These are phyloP conservation scores for Diaporthe humulicola DNA, from an alignment of 2,329 filamentous ascomycete genomes.

Conservation along the genomic window DNA sequence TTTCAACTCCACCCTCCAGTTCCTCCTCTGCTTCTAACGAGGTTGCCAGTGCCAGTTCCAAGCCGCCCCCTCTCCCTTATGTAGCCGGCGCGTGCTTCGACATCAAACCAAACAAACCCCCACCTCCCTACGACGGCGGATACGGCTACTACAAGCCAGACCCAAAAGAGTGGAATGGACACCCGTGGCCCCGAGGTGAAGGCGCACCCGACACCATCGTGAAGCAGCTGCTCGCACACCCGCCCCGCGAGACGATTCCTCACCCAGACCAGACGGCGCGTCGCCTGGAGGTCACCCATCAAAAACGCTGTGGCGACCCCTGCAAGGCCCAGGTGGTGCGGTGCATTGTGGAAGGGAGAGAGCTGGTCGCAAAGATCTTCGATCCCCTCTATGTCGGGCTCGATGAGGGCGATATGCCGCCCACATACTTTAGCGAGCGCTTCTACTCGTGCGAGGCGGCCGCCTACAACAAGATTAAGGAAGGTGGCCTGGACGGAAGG, in stretches of 20 bases:
- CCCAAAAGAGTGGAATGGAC: background rate
- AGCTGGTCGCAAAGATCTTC: background rate
- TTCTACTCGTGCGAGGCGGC: constrained; percentile 11
- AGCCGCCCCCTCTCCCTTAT: background rate
- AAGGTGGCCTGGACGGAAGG: background rate
- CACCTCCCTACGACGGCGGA: background rate
- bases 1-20: background rate
- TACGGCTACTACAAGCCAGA: background rate
- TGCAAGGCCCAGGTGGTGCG: constrained; percentile 1
- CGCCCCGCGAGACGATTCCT: background rate
- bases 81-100: background rate
- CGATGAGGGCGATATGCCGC: background rate
- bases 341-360: background rate
- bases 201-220: background rate
- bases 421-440: background rate
- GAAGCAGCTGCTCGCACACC: background rate
- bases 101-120: background rate
- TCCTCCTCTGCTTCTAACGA: background rate
- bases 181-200: background rate
- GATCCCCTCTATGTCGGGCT: background rate
- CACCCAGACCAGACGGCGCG: background rate
- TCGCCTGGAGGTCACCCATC: background rate
- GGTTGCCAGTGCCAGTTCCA: background rate
- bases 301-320: background rate
- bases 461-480: background rate